Conservation (phyloP, 2,329 filamentous ascomycete species). For the Ophiostoma sp. region DNA sequence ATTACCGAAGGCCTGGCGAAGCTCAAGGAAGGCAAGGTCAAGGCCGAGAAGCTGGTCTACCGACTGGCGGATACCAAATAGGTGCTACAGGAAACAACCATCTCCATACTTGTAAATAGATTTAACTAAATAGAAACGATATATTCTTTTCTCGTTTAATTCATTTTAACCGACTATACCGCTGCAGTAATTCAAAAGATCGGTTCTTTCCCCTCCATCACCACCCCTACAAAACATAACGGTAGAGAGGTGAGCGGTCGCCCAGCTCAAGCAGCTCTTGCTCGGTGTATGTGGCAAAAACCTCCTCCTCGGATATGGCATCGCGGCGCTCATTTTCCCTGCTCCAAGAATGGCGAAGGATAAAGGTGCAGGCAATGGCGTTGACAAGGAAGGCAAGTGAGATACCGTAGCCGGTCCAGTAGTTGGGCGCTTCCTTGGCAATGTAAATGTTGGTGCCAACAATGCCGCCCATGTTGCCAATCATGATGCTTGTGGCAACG, state of each 20-base stretch:
- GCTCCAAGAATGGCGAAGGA: constrained; percentile 1
- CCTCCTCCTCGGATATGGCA: constrained; percentile 33
- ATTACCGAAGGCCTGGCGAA: constrained; percentile 35
- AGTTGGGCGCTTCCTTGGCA: constrained; percentile 37
- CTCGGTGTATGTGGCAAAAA: constrained; percentile 34
- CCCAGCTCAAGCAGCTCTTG: constrained; percentile 37
- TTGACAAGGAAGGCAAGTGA: constrained; percentile 13
- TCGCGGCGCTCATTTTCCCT: constrained; percentile 34
- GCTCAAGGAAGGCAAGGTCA: constrained; percentile 37
- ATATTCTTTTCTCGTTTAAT: no score
- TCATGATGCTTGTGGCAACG: constrained; percentile 64
- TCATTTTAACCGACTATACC: no score
- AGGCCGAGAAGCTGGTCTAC: constrained; percentile 43
- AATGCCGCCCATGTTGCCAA: constrained; percentile 57
- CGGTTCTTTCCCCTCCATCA: no score
- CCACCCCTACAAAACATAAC: constrained; percentile 33
- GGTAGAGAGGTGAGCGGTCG: constrained; percentile 37
- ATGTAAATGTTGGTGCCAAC: constrained; percentile 42
- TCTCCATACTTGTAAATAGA: background rate
- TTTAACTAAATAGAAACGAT: background rate
- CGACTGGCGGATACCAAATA: background rate
- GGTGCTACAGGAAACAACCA: background rate
- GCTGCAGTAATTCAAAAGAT: no score
- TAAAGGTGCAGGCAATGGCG: background rate
- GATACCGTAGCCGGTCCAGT: constrained; percentile 41